Percentiles rank a stretch among this genome's conserved stretches.
phyloP scores from a whole-genome alignment of 2,329 filamentous ascomycete genomes.

The Penicillium vulpinum region DNA sequence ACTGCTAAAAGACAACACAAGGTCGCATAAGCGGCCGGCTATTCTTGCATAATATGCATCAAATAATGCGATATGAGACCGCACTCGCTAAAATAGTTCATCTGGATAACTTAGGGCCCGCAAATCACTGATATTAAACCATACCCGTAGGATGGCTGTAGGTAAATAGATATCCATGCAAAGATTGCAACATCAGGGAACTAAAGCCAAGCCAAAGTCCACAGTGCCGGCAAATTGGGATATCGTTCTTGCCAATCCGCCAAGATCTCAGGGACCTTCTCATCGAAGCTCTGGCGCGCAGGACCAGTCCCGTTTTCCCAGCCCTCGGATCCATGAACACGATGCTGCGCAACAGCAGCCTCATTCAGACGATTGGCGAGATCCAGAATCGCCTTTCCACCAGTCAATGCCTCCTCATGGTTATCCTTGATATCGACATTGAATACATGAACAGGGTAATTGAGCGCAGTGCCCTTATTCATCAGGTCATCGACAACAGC shows the following conservation, averaged over 20 bases:
- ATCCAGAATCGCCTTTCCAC: slow-evolving; percentile 88
- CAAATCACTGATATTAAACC: not conserved
- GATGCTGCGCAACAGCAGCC: slow-evolving; percentile 74
- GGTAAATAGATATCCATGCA: not conserved
- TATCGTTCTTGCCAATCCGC: slow-evolving; percentile 93
- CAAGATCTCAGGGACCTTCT: slow-evolving; percentile 86
- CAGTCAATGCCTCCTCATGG: slow-evolving; percentile 90
- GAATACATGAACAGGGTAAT: slow-evolving; percentile 93
- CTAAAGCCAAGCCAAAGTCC: slow-evolving; percentile 94
- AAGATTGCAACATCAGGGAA: not conserved
- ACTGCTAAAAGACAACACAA: no score
- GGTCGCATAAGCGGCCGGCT: no score
- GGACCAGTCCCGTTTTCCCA: slow-evolving; percentile 70
- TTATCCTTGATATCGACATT: slow-evolving; percentile 99
- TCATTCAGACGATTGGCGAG: slow-evolving; percentile 82
- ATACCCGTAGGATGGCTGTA: not conserved
- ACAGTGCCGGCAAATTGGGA: slow-evolving; percentile 86
- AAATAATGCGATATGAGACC: not conserved
- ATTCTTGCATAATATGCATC: not conserved
- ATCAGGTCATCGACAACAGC: slow-evolving; percentile 93
- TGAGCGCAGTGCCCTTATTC: slow-evolving; percentile 79
- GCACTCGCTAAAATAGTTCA: not conserved
- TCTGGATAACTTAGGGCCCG: not conserved
- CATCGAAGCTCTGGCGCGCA: slow-evolving; percentile 78
- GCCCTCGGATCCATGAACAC: slow-evolving; percentile 60